A percentile compares a stretch with the other conserved stretches of the same genome.
Evolutionary conservation across 2,329 filamentous ascomycete species (phyloP).

Genomic region (Colletotrichum liriopes): DNA sequence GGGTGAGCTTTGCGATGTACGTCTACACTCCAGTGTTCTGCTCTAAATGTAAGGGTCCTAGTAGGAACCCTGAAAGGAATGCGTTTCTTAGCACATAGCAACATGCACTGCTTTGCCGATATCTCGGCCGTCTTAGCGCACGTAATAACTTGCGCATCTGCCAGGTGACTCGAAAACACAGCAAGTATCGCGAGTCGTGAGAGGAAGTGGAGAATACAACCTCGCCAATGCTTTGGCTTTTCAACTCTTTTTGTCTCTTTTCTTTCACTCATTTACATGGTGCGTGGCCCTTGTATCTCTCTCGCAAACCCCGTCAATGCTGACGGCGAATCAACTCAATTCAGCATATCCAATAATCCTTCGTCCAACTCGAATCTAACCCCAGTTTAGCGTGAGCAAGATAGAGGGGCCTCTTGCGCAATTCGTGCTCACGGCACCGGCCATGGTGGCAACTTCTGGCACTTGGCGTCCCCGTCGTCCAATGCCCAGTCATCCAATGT

Average conservation of each 20-base stretch:
- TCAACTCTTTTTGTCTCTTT: too few relatives aligned
- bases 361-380: neutral
- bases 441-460: neutral
- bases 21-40: too few relatives aligned
- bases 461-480: neutral
- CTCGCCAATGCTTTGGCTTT: too few relatives aligned
- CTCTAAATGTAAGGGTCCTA: too few relatives aligned
- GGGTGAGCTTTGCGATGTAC: too few relatives aligned
- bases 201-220: too few relatives aligned
- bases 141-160: neutral
- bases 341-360: neutral
- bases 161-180: neutral
- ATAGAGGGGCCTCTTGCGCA: constrained; percentile 18
- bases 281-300: too few relatives aligned
- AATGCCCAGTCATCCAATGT: neutral
- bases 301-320: neutral
- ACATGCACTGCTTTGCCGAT: neutral
- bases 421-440: neutral
- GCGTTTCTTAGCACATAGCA: neutral
- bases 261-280: too few relatives aligned
- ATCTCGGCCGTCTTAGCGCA: neutral
- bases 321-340: neutral
- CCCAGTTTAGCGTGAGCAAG: constrained; percentile 34
- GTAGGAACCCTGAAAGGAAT: neutral
- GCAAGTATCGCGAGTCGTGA: neutral